Conservation (phyloP, 371 early-diverging fungal genomes). For the Mortierella sp. region DNA sequence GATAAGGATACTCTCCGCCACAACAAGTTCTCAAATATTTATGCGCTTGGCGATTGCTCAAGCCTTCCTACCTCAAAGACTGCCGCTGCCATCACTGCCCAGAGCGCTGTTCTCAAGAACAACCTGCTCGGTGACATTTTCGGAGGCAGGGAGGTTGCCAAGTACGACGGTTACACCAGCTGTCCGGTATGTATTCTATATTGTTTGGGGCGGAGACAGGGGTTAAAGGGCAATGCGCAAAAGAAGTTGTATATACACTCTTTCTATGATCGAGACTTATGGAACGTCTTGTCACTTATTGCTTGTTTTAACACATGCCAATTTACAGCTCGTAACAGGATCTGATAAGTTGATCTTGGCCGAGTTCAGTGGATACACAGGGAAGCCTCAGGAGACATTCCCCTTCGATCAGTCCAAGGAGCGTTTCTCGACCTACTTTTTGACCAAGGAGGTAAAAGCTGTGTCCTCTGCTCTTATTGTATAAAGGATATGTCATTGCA, state of each 20-base stretch:
- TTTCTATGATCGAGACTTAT: too few species aligned
- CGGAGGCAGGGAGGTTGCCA: slow-evolving; percentile 24
- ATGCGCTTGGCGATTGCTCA: slow-evolving; percentile 86
- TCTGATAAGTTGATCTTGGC: slow-evolving; percentile 86
- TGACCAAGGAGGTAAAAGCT: slow-evolving; percentile 85
- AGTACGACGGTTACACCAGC: slow-evolving; percentile 83
- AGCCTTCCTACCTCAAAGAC: slow-evolving; percentile 92
- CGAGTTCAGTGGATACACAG: slow-evolving; percentile 89
- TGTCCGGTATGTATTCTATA: slow-evolving; percentile 80
- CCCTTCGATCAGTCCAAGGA: slow-evolving; percentile 84
- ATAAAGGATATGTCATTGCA: too few species aligned
- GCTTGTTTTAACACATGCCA: not conserved
- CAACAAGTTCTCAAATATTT: slow-evolving; percentile 82
- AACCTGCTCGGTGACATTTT: slow-evolving; percentile 80
- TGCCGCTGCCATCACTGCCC: slow-evolving; percentile 88
- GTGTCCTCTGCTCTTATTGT: too few species aligned
- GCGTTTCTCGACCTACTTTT: slow-evolving; percentile 69
- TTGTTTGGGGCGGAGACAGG: too few species aligned
- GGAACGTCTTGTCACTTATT: slow-evolving; percentile 45
- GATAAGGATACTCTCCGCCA: slow-evolving; percentile 84
- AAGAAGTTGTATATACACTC: too few species aligned
- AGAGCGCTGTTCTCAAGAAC: slow-evolving; percentile 80
- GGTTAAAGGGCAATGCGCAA: too few species aligned
- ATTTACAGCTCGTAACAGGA: slow-evolving; percentile 64
- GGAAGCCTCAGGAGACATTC: slow-evolving; percentile 86